Evolutionary conservation across 2,329 filamentous ascomycete genomes (phyloP), one percentile per base, ranked within the genome.

Genomic region (Apiospora phragmitis): DNA sequence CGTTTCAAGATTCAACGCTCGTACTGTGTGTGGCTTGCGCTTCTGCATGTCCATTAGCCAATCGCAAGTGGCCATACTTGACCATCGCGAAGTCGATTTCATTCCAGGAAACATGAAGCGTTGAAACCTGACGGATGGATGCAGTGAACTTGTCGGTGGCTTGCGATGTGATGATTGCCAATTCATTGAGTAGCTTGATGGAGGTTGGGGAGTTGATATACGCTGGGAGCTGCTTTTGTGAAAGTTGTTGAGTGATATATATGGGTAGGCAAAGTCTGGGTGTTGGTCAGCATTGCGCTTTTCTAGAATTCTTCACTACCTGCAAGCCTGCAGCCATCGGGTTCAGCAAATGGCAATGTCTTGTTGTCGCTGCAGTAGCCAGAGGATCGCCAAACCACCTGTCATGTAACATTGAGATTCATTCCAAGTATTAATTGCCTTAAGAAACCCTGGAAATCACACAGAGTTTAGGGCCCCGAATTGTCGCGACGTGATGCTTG

Each of bases 1-100:
- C 32, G 55, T 24, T 62, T 38, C 55, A 62, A 38, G 9, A n/a
- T 38, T n/a, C 32, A 62, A 62, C 55, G 55, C 32, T 38, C 32
- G 12, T 62, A 62, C 32, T 62, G 55, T 62, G 55, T 62, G 55
- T 62, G 55, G 32, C 55, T 62, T 62, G 55, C 32, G 32, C 49
- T 32, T 55, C 49, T 55, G 26, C 49, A 29, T 29, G 21, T 12
- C 18, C n/a, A 38, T 35, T 62, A 38, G 32, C 55, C 55, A 62
- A 38, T 62, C 51, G 51, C 29, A 59, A 59, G 26, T 21, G 6
- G 5, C 14, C 51, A 4, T 38, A 55, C 16, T 12, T 62, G 12
- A n/a, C 18, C 21, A 62, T n/a, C 55, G 32, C 32, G 55, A 62
- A 24, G 55, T 24, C 55, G 32, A 38, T 38, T 38, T 29, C 55